Conservation (phyloP, 2,329 filamentous ascomycete species). For the Apiospora malaysiana region DNA sequence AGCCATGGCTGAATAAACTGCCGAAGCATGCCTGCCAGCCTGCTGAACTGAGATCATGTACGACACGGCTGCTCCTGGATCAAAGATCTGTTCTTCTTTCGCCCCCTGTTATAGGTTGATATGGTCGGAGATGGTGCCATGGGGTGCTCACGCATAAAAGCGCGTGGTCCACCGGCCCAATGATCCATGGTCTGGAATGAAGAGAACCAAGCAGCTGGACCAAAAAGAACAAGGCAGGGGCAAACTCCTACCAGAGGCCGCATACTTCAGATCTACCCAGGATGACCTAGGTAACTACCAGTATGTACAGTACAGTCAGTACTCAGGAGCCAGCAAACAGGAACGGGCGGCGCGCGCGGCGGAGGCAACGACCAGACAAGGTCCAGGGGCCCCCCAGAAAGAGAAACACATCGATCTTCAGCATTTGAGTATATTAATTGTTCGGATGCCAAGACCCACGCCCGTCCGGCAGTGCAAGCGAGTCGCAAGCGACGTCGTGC, state of each 20-base stretch:
- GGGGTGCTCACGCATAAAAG: slow-evolving; percentile 10
- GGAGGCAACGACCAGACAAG: neutral
- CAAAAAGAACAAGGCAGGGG: slow-evolving; percentile 12
- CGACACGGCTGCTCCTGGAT: neutral
- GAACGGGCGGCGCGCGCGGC: slow-evolving; percentile 1
- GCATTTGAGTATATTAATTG: slow-evolving; percentile 10
- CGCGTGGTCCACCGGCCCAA: neutral
- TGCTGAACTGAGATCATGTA: slow-evolving; percentile 1
- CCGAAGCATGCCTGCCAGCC: neutral
- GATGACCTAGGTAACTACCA: too few species aligned
- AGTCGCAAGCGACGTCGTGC: slow-evolving; percentile 12
- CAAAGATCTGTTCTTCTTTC: neutral
- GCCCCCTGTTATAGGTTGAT: slow-evolving; percentile 2
- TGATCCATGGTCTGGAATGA: neutral
- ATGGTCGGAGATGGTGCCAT: neutral
- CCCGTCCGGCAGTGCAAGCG: slow-evolving; percentile 9
- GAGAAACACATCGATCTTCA: slow-evolving; percentile 7
- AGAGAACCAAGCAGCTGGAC: slow-evolving; percentile 1
- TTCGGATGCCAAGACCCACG: slow-evolving; percentile 18
- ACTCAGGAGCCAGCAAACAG: slow-evolving; percentile 1
- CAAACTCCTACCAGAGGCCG: neutral
- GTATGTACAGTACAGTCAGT: too few species aligned
- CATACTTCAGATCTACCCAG: too few species aligned
- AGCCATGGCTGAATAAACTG: slow-evolving; percentile 13
- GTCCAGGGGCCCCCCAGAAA: neutral